Percentiles rank a stretch among this genome's conserved stretches.
These are phyloP conservation scores for Fusarium praegraminearum DNA, from an alignment of 2,329 filamentous ascomycete genomes.

Conservation along the genomic window DNA sequence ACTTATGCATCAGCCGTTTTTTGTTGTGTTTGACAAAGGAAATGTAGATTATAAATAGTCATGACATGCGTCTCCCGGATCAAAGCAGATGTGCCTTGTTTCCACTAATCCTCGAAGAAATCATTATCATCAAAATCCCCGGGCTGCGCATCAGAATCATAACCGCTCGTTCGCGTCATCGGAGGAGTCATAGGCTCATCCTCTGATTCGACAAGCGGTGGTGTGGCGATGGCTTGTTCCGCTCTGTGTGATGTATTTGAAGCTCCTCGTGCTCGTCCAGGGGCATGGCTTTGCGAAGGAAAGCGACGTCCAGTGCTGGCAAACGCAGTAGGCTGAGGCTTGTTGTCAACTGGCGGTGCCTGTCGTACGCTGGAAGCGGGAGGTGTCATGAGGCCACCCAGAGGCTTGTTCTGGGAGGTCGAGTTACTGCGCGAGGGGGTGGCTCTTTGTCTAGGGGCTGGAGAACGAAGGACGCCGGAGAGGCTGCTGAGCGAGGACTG, in stretches of 20 bases:
- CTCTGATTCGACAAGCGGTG: constrained; percentile 55
- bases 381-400: constrained; percentile 89
- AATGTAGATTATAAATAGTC: constrained; percentile 32
- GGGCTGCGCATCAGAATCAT: constrained; percentile 71
- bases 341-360: constrained; percentile 60
- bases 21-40: constrained; percentile 47
- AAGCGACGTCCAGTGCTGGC: constrained; percentile 69
- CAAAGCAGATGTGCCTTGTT: not conserved
- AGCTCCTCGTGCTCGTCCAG: constrained; percentile 45
- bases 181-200: constrained; percentile 68
- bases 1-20: constrained; percentile 44
- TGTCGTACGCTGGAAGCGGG: constrained; percentile 80
- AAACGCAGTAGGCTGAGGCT: constrained; percentile 70
- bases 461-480: constrained; percentile 61
- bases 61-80: constrained; percentile 21
- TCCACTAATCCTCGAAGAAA: constrained; percentile 63
- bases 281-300: constrained; percentile 57
- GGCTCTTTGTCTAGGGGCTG: constrained; percentile 55
- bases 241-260: constrained; percentile 49
- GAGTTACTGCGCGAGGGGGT: constrained; percentile 72
- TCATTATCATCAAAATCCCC: constrained; percentile 71
- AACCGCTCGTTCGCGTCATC: constrained; percentile 69
- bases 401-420: constrained; percentile 68
- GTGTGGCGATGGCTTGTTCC: constrained; percentile 47
- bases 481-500: constrained; percentile 63